Evolutionary conservation across 805 yeast species (phyloP).

Genomic region (Isabelozyma pseudorhagii): DNA sequence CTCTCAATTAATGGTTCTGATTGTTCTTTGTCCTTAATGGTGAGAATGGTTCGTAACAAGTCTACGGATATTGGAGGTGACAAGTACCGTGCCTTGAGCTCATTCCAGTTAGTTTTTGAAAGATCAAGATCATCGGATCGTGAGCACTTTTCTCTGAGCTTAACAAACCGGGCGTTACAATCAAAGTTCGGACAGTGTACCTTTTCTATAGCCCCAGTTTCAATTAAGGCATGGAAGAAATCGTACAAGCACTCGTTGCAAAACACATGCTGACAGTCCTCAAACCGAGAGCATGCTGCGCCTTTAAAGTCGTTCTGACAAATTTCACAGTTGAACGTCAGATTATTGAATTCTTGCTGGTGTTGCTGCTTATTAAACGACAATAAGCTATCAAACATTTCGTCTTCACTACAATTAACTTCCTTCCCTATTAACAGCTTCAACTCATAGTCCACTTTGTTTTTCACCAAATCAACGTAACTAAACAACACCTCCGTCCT

Average conservation of each 20-base stretch:
- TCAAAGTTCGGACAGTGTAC: conserved; percentile 59
- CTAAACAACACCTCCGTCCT: conserved; percentile 40
- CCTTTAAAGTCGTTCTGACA: conserved; percentile 54
- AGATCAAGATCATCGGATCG: conserved; percentile 9
- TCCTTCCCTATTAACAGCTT: conserved; percentile 3
- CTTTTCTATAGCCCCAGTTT: conserved; percentile 46
- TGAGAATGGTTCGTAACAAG: conserved; percentile 29
- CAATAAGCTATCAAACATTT: conserved; percentile 10
- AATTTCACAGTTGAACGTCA: conserved; percentile 51
- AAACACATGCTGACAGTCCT: conserved; percentile 48
- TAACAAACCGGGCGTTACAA: conserved; percentile 31
- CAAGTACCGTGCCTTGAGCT: conserved; percentile 37
- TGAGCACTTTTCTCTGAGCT: conserved; percentile 13
- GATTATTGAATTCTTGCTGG: conserved; percentile 23
- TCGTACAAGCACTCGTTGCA: conserved; percentile 45
- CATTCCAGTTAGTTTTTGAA: conserved; percentile 17
- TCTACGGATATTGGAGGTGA: conserved; percentile 35
- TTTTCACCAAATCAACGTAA: conserved; percentile 39
- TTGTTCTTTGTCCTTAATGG: conserved; percentile 5
- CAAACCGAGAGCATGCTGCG: conserved; percentile 26
- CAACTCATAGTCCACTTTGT: conserved; percentile 15
- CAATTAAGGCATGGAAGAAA: conserved; percentile 41
- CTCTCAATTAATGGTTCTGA: conserved; percentile 24
- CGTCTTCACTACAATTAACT: conserved; percentile 6
- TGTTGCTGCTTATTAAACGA: conserved; percentile 16